Conservation (phyloP, 805 yeast species). For the Nakazawaea siamensis region DNA sequence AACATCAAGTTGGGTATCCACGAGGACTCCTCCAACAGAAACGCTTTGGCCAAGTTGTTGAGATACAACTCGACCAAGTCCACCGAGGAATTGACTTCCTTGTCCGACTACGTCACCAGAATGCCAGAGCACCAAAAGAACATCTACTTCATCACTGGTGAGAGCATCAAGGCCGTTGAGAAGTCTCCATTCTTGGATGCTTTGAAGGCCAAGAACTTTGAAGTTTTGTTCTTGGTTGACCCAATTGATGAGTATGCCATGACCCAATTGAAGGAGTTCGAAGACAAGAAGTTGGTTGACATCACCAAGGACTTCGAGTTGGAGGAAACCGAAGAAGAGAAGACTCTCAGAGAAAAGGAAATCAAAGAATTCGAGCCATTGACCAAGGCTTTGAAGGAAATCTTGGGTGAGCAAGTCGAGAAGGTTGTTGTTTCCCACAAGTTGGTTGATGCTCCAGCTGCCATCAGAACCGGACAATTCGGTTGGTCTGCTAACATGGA, state of each 20-base stretch:
- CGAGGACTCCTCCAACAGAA: conserved; percentile 98
- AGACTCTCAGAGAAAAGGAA: conserved; percentile 89
- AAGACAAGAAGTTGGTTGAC: conserved; percentile 98
- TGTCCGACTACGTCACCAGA: conserved; percentile 95
- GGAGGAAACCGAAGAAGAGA: conserved; percentile 98
- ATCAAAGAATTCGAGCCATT: conserved; percentile 85
- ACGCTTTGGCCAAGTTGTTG: conserved; percentile 88
- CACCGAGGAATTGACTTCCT: conserved; percentile 86
- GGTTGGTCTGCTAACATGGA: conserved; percentile 99
- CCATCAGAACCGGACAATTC: conserved; percentile 99
- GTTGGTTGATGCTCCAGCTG: conserved; percentile 98
- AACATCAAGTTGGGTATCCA: conserved; percentile 98
- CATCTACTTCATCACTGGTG: conserved; percentile 99
- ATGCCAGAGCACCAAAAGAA: conserved; percentile 99
- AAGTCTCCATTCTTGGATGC: conserved; percentile 99
- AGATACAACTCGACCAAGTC: conserved; percentile 97
- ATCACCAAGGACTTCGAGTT: conserved; percentile 98
- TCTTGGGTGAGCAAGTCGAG: conserved; percentile 98
- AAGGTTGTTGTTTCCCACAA: conserved; percentile 98
- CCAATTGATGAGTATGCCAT: conserved; percentile 99
- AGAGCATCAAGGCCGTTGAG: conserved; percentile 94
- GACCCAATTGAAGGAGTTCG: conserved; percentile 98
- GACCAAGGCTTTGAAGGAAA: conserved; percentile 92
- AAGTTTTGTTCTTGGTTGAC: conserved; percentile 95
- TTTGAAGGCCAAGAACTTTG: conserved; percentile 96